phyloP scores from a whole-genome alignment of 1,284 basidiomycete species.

The Macrocystidia cucumis region DNA sequence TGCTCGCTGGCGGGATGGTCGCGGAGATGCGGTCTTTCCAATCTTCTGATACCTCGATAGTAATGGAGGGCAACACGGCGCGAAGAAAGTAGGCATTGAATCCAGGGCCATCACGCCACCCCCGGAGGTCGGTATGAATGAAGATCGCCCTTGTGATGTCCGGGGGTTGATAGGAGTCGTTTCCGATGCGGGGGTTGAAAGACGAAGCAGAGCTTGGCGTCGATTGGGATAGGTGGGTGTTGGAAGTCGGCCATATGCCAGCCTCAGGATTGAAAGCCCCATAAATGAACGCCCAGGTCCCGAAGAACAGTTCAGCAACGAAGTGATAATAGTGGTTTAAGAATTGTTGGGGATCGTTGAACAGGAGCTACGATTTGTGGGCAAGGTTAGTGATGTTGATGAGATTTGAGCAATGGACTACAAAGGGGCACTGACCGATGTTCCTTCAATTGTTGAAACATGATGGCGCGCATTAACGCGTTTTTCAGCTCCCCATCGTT shows the following conservation, averaged over 20 bases:
- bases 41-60: conserved; percentile 60
- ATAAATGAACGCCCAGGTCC: conserved; percentile 65
- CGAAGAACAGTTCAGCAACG: conserved; percentile 70
- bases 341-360: conserved; percentile 67
- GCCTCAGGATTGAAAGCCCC: conserved; percentile 29
- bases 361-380: conserved; percentile 33
- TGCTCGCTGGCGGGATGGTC: conserved; percentile 19
- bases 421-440: conserved; percentile 44
- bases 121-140: conserved; percentile 41
- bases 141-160: conserved; percentile 64
- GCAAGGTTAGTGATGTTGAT: neutral
- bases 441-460: conserved; percentile 66
- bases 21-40: conserved; percentile 58
- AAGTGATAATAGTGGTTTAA: conserved; percentile 80
- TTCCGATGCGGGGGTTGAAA: conserved; percentile 6
- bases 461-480: conserved; percentile 31
- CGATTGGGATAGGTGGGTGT: conserved; percentile 7
- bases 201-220: conserved; percentile 3
- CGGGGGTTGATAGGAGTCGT: conserved; percentile 33
- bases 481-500: conserved; percentile 45
- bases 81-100: conserved; percentile 74
- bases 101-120: conserved; percentile 70
- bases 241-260: neutral
- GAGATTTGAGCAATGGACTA: neutral
- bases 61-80: conserved; percentile 67